Conservation (phyloP, 768 basidiomycete species). For the Psilocybe subaeruginosa region DNA sequence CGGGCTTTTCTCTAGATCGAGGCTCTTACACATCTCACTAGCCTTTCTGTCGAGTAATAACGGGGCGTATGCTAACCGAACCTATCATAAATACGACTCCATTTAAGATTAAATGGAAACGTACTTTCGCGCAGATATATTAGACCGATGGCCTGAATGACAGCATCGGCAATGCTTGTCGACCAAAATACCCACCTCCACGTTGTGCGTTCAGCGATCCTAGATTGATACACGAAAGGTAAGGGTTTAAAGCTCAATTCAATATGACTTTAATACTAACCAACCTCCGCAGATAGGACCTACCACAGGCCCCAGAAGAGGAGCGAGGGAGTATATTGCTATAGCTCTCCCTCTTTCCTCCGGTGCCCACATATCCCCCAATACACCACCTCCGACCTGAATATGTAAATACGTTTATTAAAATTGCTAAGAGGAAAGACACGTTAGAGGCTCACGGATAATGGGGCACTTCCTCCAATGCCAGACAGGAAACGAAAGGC, state of each 20-base stretch:
- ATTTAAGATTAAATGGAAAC: neutral
- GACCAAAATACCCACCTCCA: slow-evolving; percentile 85
- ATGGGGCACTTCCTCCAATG: slow-evolving; percentile 72
- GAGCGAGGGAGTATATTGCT: slow-evolving; percentile 66
- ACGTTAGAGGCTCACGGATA: slow-evolving; percentile 45
- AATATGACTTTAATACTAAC: slow-evolving; percentile 26
- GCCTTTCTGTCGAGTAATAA: slow-evolving; percentile 3
- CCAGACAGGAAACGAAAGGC: slow-evolving; percentile 73
- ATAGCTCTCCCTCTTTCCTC: slow-evolving; percentile 69
- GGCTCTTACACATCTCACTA: neutral
- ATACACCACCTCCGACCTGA: slow-evolving; percentile 63
- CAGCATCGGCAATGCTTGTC: slow-evolving; percentile 57
- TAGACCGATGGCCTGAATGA: slow-evolving; percentile 57
- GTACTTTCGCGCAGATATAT: slow-evolving; percentile 66
- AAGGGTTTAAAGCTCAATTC: neutral
- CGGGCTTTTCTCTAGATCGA: slow-evolving; percentile 3
- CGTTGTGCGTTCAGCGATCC: slow-evolving; percentile 61
- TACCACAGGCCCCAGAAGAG: slow-evolving; percentile 65
- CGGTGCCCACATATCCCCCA: slow-evolving; percentile 62
- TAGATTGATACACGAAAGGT: slow-evolving; percentile 10
- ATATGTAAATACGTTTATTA: neutral
- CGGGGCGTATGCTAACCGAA: neutral
- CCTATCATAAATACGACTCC: neutral
- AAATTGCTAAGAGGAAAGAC: slow-evolving; percentile 31
- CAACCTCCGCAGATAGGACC: slow-evolving; percentile 68